phyloP scores from a whole-genome alignment of 805 yeast genomes.

The Sungouiella thailandica region DNA sequence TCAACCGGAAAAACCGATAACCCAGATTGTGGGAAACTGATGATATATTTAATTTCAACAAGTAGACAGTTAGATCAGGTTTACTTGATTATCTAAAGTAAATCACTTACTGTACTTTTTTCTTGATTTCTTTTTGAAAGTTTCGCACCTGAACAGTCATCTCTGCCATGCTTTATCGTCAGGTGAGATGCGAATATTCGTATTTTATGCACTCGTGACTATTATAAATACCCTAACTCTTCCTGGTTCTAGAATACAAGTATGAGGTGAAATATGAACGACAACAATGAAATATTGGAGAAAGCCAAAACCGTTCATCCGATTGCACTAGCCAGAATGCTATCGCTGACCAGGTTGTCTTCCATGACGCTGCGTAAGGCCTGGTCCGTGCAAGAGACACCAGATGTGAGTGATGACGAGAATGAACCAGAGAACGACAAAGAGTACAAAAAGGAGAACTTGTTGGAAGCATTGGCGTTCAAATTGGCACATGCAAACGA shows the following conservation, averaged over 20 bases:
- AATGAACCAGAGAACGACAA: not conserved
- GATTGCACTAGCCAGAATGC: not conserved
- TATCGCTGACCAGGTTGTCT: constrained; percentile 1
- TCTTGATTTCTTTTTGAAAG: too few relatives aligned
- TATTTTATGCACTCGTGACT: not conserved
- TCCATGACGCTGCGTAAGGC: constrained; percentile 3
- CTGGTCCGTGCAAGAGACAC: not conserved
- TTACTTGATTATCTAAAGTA: too few relatives aligned
- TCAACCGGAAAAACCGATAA: too few relatives aligned
- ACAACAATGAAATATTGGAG: not conserved
- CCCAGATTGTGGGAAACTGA: too few relatives aligned
- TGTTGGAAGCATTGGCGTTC: not conserved
- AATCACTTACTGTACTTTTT: too few relatives aligned
- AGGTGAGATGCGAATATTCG: too few relatives aligned
- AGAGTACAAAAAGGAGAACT: not conserved
- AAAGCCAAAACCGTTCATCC: constrained; percentile 2
- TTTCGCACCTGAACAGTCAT: too few relatives aligned
- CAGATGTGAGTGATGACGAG: constrained; percentile 1
- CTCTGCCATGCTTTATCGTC: too few relatives aligned
- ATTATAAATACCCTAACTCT: too few relatives aligned
- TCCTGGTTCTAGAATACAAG: too few relatives aligned
- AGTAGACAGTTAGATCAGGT: too few relatives aligned
- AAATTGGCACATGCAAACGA: not conserved
- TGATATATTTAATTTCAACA: too few relatives aligned
- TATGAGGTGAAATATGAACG: not conserved